phyloP scores from a whole-genome alignment of 352 stramenopile genomes.

The Phytophthora ramorum region DNA sequence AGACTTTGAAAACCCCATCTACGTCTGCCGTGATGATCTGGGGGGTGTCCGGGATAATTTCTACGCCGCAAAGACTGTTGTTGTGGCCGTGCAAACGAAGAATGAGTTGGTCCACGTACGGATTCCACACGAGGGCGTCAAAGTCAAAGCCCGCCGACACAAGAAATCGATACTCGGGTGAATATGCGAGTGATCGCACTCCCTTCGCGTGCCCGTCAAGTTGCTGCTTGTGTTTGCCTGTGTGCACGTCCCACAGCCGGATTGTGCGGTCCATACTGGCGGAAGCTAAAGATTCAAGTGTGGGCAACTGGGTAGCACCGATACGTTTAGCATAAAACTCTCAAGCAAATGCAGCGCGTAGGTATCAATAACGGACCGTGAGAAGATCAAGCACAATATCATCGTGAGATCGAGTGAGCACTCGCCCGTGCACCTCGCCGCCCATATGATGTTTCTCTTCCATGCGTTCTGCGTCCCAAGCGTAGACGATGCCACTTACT shows the following conservation, averaged over 20 bases:
- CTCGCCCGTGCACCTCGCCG: slow-evolving; percentile 54
- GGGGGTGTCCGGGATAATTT: slow-evolving; percentile 86
- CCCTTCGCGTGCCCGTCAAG: slow-evolving; percentile 88
- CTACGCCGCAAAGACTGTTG: slow-evolving; percentile 85
- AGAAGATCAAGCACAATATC: slow-evolving; percentile 90
- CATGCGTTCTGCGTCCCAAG: slow-evolving; percentile 87
- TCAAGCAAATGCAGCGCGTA: neutral
- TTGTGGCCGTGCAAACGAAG: slow-evolving; percentile 86
- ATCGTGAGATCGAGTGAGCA: slow-evolving; percentile 83
- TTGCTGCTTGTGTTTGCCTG: slow-evolving; percentile 85
- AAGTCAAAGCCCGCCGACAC: slow-evolving; percentile 91
- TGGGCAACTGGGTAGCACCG: slow-evolving; percentile 52
- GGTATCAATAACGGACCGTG: slow-evolving; percentile 40
- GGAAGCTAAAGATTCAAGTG: slow-evolving; percentile 83
- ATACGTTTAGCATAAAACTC: neutral
- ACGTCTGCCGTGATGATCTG: slow-evolving; percentile 90
- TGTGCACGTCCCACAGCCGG: slow-evolving; percentile 89
- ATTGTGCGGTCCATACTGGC: slow-evolving; percentile 92
- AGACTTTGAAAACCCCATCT: slow-evolving; percentile 88
- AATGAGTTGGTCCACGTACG: slow-evolving; percentile 91
- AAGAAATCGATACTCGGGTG: slow-evolving; percentile 86
- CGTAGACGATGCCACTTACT: slow-evolving; percentile 86
- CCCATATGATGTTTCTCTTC: slow-evolving; percentile 88
- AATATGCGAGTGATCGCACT: slow-evolving; percentile 83
- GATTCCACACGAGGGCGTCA: slow-evolving; percentile 90